phyloP scores from a whole-genome alignment of 2,329 filamentous ascomycete genomes.

The Cercospora sp. region DNA sequence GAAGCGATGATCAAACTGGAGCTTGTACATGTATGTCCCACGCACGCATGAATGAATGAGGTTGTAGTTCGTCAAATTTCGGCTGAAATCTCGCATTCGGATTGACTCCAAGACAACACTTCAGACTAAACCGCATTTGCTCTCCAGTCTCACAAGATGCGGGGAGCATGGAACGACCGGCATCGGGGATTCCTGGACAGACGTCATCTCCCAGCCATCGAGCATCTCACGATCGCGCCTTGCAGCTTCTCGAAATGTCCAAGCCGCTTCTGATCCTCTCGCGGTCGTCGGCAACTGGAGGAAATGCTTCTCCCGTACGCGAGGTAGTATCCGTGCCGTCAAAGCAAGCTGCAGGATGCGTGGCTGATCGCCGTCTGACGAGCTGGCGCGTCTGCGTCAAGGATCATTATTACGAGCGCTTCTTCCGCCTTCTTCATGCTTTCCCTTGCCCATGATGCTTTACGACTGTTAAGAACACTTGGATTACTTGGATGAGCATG shows the following conservation, averaged over 20 bases:
- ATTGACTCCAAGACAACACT: background rate
- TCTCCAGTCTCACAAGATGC: background rate
- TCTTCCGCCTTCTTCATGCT: background rate
- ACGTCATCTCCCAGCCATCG: conserved; percentile 8
- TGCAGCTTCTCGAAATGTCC: background rate
- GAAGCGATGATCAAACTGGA: background rate
- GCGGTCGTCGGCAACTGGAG: background rate
- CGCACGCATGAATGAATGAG: background rate
- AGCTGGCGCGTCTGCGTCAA: conserved; percentile 2
- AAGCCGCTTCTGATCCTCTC: background rate
- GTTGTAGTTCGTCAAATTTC: background rate
- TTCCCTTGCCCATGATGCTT: background rate
- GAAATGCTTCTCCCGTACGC: background rate
- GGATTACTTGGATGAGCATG: background rate
- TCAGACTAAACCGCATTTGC: background rate
- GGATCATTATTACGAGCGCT: background rate
- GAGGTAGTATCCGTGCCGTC: background rate
- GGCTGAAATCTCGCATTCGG: conserved; percentile 9
- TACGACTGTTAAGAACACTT: background rate
- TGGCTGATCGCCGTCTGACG: conserved; percentile 4
- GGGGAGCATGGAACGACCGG: conserved; percentile 6
- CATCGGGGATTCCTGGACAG: background rate
- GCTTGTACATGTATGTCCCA: background rate
- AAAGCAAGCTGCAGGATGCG: background rate
- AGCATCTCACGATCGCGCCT: conserved; percentile 7